Conservation (phyloP, 768 basidiomycete species). For the Mycena sanguinolenta region DNA sequence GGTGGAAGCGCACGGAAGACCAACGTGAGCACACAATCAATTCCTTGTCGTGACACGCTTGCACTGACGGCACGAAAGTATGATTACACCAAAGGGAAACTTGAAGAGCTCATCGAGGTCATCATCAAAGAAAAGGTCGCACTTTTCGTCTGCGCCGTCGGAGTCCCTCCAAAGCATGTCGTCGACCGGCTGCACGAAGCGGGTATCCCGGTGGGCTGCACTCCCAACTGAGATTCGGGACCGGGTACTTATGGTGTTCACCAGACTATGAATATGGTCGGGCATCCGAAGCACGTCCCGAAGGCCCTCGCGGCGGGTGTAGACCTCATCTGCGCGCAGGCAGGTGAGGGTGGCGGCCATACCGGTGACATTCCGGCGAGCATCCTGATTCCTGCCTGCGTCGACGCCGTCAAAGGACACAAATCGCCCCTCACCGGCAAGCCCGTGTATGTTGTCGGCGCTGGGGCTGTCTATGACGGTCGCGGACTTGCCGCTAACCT, state of each 20-base stretch:
- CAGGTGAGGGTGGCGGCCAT: slow-evolving; percentile 91
- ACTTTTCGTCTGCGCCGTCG: slow-evolving; percentile 93
- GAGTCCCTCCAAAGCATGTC: slow-evolving; percentile 85
- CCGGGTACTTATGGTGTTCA: neutral
- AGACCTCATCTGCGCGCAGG: slow-evolving; percentile 95
- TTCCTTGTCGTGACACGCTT: too few relatives aligned
- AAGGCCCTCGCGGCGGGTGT: slow-evolving; percentile 89
- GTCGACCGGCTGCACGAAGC: slow-evolving; percentile 89
- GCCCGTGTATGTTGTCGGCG: slow-evolving; percentile 90
- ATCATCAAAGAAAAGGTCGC: slow-evolving; percentile 93
- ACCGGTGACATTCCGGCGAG: slow-evolving; percentile 89
- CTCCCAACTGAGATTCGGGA: too few relatives aligned
- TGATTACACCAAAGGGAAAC: slow-evolving; percentile 75
- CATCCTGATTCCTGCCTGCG: slow-evolving; percentile 91
- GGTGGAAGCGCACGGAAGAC: slow-evolving; percentile 94
- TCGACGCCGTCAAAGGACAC: slow-evolving; percentile 84
- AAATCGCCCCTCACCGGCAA: slow-evolving; percentile 86
- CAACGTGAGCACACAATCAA: slow-evolving; percentile 65
- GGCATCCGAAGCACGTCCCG: slow-evolving; percentile 90
- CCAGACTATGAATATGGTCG: slow-evolving; percentile 77
- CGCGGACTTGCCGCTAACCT: slow-evolving; percentile 89
- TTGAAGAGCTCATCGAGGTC: slow-evolving; percentile 67
- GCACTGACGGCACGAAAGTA: slow-evolving; percentile 58
- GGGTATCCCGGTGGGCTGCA: slow-evolving; percentile 73
- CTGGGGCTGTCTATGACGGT: slow-evolving; percentile 94